Evolutionary conservation across 2,329 filamentous ascomycete genomes (phyloP).

Genomic region (Trichoderma arundinaceum): DNA sequence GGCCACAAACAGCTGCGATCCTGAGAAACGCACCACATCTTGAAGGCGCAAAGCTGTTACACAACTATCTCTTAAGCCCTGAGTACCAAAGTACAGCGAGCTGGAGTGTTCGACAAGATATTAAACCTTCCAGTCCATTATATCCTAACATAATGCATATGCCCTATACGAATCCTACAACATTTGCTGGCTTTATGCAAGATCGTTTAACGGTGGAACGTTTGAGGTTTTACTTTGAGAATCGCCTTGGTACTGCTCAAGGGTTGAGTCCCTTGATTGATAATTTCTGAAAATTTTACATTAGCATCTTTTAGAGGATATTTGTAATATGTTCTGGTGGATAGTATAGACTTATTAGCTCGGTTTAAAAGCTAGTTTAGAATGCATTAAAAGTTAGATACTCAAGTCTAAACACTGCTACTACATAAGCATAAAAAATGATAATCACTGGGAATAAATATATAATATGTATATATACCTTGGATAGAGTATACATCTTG

Average conservation of each 20-base stretch:
- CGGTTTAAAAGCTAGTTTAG: too few species aligned
- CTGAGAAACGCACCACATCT: slow-evolving; percentile 55
- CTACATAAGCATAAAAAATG: too few species aligned
- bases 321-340: too few species aligned
- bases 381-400: too few species aligned
- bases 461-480: too few species aligned
- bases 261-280: slow-evolving; percentile 48
- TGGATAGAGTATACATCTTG: too few species aligned
- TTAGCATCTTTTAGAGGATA: too few species aligned
- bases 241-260: slow-evolving; percentile 49
- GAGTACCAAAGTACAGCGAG: slow-evolving; percentile 46
- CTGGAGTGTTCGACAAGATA: slow-evolving; percentile 47
- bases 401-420: too few species aligned
- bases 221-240: slow-evolving; percentile 50
- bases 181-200: slow-evolving; percentile 50
- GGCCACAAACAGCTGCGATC: slow-evolving; percentile 57
- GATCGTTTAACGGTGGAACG: slow-evolving; percentile 51
- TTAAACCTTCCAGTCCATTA: slow-evolving; percentile 38
- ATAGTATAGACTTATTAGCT: too few species aligned
- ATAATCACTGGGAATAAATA: too few species aligned
- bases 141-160: slow-evolving; percentile 40
- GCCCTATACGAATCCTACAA: slow-evolving; percentile 44
- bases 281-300: slow-evolving; percentile 33
- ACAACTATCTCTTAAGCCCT: slow-evolving; percentile 52
- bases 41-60: slow-evolving; percentile 57